These are phyloP conservation scores for Penicillium sp. DNA, from an alignment of 2,329 filamentous ascomycete species.

Conservation along the genomic window DNA sequence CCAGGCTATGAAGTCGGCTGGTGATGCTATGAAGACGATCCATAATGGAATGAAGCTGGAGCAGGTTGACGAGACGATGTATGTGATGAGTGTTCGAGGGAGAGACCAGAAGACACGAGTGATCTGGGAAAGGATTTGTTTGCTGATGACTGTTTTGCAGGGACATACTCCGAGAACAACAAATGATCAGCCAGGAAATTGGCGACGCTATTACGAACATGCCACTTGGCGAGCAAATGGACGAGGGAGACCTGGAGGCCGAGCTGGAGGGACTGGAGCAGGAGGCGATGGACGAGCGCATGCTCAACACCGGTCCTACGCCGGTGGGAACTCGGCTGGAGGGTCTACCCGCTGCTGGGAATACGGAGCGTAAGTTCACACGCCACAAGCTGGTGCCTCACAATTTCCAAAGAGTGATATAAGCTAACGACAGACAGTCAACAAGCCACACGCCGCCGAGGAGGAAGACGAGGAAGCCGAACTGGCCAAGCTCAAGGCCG, in stretches of 20 bases:
- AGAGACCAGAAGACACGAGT: not conserved
- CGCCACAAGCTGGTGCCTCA: not conserved
- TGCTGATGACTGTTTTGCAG: slow-evolving; percentile 54
- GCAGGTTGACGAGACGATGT: slow-evolving; percentile 96
- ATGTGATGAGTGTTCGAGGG: slow-evolving; percentile 48
- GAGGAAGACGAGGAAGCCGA: slow-evolving; percentile 98
- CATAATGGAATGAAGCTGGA: slow-evolving; percentile 89
- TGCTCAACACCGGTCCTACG: slow-evolving; percentile 85
- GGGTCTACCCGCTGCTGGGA: slow-evolving; percentile 75
- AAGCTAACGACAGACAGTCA: slow-evolving; percentile 35
- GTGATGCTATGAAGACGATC: slow-evolving; percentile 89
- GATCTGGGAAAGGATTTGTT: not conserved
- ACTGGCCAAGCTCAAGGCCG: slow-evolving; percentile 87
- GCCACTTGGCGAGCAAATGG: slow-evolving; percentile 70
- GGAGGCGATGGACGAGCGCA: slow-evolving; percentile 89
- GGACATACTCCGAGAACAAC: slow-evolving; percentile 90
- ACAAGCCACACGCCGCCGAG: slow-evolving; percentile 59
- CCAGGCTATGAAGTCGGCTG: slow-evolving; percentile 89
- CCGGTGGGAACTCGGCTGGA: slow-evolving; percentile 80
- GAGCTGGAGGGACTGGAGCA: slow-evolving; percentile 89
- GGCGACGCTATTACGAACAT: slow-evolving; percentile 79
- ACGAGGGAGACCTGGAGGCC: slow-evolving; percentile 84
- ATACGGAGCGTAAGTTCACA: slow-evolving; percentile 73
- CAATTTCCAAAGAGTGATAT: not conserved
- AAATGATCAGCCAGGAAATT: slow-evolving; percentile 92